Conservation (phyloP, 345 rosid species). For the Moricandia arvensis region DNA sequence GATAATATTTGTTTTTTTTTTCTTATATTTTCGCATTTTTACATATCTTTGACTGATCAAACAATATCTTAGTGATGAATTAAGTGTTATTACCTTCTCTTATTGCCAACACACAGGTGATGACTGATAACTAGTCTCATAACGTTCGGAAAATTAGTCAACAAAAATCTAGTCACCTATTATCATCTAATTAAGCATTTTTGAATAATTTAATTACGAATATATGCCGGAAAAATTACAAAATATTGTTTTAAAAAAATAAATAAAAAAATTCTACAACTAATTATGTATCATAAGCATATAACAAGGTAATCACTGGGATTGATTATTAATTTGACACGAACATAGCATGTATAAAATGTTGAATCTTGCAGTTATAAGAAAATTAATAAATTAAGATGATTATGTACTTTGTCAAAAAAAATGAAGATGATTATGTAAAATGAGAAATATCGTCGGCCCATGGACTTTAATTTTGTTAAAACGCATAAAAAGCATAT, state of each 20-base stretch:
- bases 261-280: background rate
- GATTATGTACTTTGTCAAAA: too few relatives aligned
- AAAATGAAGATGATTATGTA: background rate
- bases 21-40: conserved; percentile 18
- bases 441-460: background rate
- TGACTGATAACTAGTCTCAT: background rate
- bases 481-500: background rate
- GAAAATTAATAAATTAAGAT: background rate
- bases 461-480: background rate
- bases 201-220: background rate
- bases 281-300: too few relatives aligned
- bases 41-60: background rate
- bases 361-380: background rate
- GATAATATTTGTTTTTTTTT: background rate
- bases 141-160: background rate
- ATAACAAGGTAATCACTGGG: background rate
- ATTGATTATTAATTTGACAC: background rate
- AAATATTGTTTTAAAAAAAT: background rate
- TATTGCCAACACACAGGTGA: background rate
- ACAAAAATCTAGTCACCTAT: background rate
- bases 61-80: background rate
- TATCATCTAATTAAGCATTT: background rate
- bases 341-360: background rate
- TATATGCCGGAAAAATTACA: background rate
- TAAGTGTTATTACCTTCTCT: background rate